These are phyloP conservation scores for Talaromyces adpressus DNA, from an alignment of 495 filamentous ascomycete genomes.

Conservation along the genomic window DNA sequence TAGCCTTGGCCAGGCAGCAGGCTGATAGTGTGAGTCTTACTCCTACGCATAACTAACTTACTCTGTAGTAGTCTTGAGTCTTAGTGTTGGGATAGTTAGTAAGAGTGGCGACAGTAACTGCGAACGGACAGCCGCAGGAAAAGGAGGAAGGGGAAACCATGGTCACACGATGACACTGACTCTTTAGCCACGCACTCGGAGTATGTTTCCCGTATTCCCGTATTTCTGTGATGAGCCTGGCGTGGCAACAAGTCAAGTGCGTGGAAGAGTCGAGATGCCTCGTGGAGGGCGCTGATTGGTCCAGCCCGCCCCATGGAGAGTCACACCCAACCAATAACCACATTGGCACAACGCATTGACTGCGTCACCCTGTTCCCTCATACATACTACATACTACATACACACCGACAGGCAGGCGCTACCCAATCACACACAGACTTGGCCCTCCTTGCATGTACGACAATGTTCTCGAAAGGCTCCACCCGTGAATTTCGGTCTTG, in stretches of 20 bases:
- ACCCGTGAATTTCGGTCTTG: background rate
- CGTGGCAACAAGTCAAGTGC: background rate
- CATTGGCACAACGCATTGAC: background rate
- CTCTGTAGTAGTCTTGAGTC: background rate
- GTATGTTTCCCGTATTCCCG: background rate
- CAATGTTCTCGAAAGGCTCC: background rate
- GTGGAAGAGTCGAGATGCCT: background rate
- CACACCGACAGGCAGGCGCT: background rate
- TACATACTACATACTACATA: too few relatives aligned
- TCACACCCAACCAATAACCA: background rate
- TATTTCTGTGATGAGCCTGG: background rate
- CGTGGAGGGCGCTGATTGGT: background rate
- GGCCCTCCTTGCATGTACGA: background rate
- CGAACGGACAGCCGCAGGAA: background rate
- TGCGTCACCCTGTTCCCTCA: background rate
- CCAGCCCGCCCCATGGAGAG: background rate
- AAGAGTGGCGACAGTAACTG: background rate
- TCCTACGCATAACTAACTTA: background rate
- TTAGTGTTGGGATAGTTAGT: background rate
- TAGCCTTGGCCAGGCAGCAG: background rate
- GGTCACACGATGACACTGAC: background rate
- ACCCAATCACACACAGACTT: background rate
- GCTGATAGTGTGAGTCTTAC: background rate
- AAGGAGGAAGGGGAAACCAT: background rate
- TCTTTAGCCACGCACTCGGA: background rate